Percentiles rank a stretch among this genome's conserved stretches.
These are phyloP conservation scores for Talaromyces sp. DNA, from an alignment of 2,329 filamentous ascomycete genomes.

Conservation along the genomic window DNA sequence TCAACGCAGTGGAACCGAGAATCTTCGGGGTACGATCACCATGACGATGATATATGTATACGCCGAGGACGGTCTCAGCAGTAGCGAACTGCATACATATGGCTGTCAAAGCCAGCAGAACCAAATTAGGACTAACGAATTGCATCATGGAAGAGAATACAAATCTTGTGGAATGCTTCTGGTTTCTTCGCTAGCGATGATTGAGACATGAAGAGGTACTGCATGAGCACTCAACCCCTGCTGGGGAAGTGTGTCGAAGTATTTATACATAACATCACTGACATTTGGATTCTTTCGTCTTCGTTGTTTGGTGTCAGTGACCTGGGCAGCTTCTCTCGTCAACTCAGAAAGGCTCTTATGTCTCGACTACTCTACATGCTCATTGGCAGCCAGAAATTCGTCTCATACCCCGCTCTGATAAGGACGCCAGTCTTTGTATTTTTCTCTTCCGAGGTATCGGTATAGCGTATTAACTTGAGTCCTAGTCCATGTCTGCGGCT, in stretches of 20 bases:
- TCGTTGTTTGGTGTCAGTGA: not conserved
- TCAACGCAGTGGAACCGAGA: slow-evolving; percentile 68
- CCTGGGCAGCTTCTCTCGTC: not conserved
- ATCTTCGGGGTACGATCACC: slow-evolving; percentile 82
- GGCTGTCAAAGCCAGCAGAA: slow-evolving; percentile 1
- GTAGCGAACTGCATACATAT: slow-evolving; percentile 15
- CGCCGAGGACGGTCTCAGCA: slow-evolving; percentile 69
- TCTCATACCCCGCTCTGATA: not conserved
- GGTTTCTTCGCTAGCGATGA: not conserved
- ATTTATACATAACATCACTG: not conserved
- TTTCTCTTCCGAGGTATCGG: not conserved
- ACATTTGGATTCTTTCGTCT: not conserved
- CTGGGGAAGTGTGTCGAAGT: not conserved
- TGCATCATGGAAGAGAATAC: not conserved
- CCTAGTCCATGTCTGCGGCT: not conserved
- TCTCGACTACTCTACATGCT: not conserved
- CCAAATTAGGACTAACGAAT: not conserved
- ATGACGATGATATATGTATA: slow-evolving; percentile 85
- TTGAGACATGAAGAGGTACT: not conserved
- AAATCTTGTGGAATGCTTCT: not conserved
- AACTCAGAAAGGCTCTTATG: not conserved
- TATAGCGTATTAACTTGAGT: not conserved
- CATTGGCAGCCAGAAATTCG: not conserved
- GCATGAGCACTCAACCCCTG: not conserved
- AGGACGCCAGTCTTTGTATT: not conserved